phyloP scores from a whole-genome alignment of 495 filamentous ascomycete species.

The Friedmanniomyces endolithicus region DNA sequence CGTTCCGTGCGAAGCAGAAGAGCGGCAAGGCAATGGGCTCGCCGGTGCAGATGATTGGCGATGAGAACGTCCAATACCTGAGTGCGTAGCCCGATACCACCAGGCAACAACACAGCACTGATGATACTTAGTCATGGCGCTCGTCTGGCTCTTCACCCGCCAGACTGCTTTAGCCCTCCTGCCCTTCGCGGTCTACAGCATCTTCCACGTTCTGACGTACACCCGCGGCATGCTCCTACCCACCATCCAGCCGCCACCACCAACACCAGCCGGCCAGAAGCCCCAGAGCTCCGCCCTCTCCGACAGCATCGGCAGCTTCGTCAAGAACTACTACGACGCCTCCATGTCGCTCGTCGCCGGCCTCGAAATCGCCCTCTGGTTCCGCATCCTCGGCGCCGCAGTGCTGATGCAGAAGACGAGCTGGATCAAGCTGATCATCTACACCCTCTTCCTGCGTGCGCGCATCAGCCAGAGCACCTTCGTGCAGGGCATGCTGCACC shows the following conservation, averaged over 20 bases:
- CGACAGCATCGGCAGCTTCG: constrained; percentile 77
- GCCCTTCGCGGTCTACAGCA: constrained; percentile 89
- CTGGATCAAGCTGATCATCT: constrained; percentile 74
- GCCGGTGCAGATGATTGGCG: constrained; percentile 49
- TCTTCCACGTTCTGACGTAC: constrained; percentile 94
- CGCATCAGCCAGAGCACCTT: constrained; percentile 84
- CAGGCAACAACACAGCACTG: background rate
- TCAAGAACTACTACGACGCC: constrained; percentile 93
- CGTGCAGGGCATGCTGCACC: constrained; percentile 66
- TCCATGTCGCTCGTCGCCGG: constrained; percentile 36
- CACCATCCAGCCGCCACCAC: constrained; percentile 37
- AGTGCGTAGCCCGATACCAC: constrained; percentile 43
- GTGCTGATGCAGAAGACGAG: constrained; percentile 78
- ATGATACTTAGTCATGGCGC: constrained; percentile 62
- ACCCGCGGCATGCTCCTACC: constrained; percentile 59
- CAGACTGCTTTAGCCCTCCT: constrained; percentile 83
- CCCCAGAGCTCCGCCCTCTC: constrained; percentile 48
- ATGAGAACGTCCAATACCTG: constrained; percentile 97
- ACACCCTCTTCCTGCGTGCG: constrained; percentile 84
- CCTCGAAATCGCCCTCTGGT: constrained; percentile 53
- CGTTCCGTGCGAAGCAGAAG: constrained; percentile 63
- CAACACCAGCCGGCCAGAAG: constrained; percentile 48
- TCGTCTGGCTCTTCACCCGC: constrained; percentile 85
- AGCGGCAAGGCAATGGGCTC: constrained; percentile 41
- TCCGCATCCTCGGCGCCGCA: constrained; percentile 64